Evolutionary conservation across 495 filamentous ascomycete genomes (phyloP), one percentile per base, ranked within the genome.

Genomic region (Tuber calosporum): DNA sequence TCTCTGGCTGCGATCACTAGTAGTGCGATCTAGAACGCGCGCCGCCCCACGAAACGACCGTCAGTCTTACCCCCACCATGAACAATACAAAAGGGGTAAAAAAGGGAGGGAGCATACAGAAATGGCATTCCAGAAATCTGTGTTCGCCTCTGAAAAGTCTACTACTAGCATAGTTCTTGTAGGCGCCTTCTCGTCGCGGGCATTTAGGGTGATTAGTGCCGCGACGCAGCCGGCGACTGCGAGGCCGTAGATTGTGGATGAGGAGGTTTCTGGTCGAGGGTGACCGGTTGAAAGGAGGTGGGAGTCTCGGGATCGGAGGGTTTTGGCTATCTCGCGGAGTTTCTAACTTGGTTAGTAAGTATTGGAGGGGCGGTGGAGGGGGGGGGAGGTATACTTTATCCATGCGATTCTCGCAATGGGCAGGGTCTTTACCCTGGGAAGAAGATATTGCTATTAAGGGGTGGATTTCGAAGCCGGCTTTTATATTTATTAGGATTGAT

Each of bases 51-150:
- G 30, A 58, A 58, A 11, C 48, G 9, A 13, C 15, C n/a, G 9
- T 73, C 39, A 77, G 68, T 8, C 37, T 38, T 66, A 37, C 26
- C 43, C 30, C 66, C 67, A 38, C 39, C 6, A 38, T 9, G 22
- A 9, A 37, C 1, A 70, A 39, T 76, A 43, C 22, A 74, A 69
- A 17, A 74, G 38, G 53, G 71, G 74, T 4, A 70, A 58, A 17
- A 78, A 71, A 40, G 39, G 30, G 26, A n/a, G n/a, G 26, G 58
- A 19, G 58, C 75, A 37, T 38, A 83, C 76, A 17, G 82, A 82
- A 30, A 84, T 66, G 6, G 82, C 82, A 73, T 84, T 83, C 83
- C 83, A 84, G 41, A 84, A 83, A 75, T 82, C 83, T 70, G 82
- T 75, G 4, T 76, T 72, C 22, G 74, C 70, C 8, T 83, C 82